Evolutionary conservation across 2,329 filamentous ascomycete genomes (phyloP), one percentile per base, ranked within the genome.

Genomic region (Microsporum canis): DNA sequence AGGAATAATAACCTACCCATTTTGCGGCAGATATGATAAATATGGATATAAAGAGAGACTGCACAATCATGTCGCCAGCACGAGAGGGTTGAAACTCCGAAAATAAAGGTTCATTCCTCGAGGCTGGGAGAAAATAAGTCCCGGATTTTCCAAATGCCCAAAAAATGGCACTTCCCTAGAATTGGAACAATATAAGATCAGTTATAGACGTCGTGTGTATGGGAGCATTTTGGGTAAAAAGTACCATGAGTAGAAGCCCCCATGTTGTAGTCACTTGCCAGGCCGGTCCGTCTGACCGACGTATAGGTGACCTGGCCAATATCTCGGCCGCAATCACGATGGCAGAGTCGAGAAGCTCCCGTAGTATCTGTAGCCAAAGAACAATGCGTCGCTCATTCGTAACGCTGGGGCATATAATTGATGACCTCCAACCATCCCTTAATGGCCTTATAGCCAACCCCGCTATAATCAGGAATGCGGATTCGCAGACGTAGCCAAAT

Each of bases 401-500:
- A 1, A 71, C 66, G 8, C 74, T 68, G 1, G 79, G 75, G 65
- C 80, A 82, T 27, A 82, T 79, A 61, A 78, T 79, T 2, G 78
- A 80, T 14, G 78, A 79, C 45, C 69, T 66, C 14, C 71, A 74
- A 51, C 70, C 73, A 43, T 67, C 63, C 5, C 71, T 68, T 14
- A 77, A 69, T 1, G 69, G 68, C 12, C 72, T 65, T 4, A 71
- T 70, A 36, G 76, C 60, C 45, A 75, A 67, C 4, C 75, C 74
- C 5, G 76, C 74, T 5, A 75, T 49, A 34, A 72, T 69, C 3
- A 80, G 63, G 5, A 77, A 62, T 3, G 69, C 62, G 0, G 76
- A 70, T 0, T 76, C 68, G 23, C 76, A 66, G 1, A 79, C 45
- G 61, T 74, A 76, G 60, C 73, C 68, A 38, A 71, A 71, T 7